Conservation (phyloP, 345 rosid species). For the Euphorbia tirucalli region DNA sequence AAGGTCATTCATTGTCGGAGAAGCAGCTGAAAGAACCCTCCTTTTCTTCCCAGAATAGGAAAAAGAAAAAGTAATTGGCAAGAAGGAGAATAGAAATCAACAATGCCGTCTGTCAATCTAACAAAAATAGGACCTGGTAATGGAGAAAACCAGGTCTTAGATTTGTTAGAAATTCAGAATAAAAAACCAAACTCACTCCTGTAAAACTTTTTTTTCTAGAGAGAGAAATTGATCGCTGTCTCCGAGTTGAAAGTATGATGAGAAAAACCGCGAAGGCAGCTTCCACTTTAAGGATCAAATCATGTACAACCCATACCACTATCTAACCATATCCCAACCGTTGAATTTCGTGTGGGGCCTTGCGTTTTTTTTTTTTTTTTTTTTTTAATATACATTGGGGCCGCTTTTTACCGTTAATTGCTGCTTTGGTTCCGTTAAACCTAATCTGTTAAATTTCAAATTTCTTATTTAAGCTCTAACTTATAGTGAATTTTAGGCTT, state of each 20-base stretch:
- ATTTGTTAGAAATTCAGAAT: background rate
- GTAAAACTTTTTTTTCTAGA: background rate
- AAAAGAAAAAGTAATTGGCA: background rate
- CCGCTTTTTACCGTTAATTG: background rate
- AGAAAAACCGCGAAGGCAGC: constrained; percentile 11
- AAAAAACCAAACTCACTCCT: background rate
- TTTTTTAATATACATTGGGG: background rate
- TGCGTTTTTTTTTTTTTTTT: background rate
- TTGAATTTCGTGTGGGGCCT: background rate
- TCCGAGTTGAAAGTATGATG: background rate
- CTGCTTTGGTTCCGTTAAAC: background rate
- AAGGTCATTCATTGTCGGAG: constrained; percentile 76
- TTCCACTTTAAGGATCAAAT: background rate
- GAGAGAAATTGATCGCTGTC: background rate
- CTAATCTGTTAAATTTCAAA: background rate
- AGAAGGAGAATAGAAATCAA: background rate
- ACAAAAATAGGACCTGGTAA: constrained; percentile 22
- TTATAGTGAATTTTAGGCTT: too few species aligned
- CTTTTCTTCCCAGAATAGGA: background rate
- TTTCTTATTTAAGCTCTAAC: too few species aligned
- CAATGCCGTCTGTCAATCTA: background rate
- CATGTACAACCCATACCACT: background rate
- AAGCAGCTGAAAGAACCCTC: constrained; percentile 29
- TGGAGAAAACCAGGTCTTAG: constrained; percentile 21
- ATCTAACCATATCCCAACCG: background rate